These are phyloP conservation scores for Polyplosphaeria fusca DNA, from an alignment of 495 filamentous ascomycete genomes.

Conservation along the genomic window DNA sequence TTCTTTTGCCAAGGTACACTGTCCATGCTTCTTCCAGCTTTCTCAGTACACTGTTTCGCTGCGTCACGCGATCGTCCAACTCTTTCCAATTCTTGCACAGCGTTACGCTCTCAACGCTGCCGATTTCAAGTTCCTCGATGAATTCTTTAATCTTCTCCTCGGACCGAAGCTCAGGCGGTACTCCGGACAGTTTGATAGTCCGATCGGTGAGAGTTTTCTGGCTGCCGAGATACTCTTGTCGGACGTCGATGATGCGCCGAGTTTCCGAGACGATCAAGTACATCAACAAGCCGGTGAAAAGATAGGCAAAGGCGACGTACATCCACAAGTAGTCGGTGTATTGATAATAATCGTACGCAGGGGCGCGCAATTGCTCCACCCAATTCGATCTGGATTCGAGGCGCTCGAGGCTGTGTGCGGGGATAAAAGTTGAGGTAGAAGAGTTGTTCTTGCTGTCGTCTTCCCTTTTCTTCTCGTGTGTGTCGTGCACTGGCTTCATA, in stretches of 20 bases:
- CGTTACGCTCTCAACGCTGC: constrained; percentile 87
- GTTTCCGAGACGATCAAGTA: constrained; percentile 82
- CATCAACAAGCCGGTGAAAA: constrained; percentile 79
- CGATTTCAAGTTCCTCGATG: constrained; percentile 82
- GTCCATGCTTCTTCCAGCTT: constrained; percentile 86
- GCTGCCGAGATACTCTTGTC: constrained; percentile 88
- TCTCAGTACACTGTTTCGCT: constrained; percentile 61
- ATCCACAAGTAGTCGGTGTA: constrained; percentile 76
- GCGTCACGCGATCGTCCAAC: constrained; percentile 70
- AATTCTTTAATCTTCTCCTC: constrained; percentile 83
- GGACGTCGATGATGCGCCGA: constrained; percentile 71
- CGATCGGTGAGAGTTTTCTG: constrained; percentile 93
- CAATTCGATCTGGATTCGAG: constrained; percentile 14
- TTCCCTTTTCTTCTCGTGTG: constrained; percentile 45
- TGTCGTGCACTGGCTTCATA: constrained; percentile 79
- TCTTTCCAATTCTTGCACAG: constrained; percentile 85
- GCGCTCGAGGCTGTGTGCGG: too few species aligned
- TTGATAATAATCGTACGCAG: constrained; percentile 25
- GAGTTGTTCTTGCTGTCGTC: not conserved
- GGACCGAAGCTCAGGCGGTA: constrained; percentile 73
- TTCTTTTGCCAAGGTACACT: constrained; percentile 57
- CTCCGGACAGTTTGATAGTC: constrained; percentile 86
- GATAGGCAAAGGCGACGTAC: constrained; percentile 84
- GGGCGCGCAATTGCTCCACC: not conserved
- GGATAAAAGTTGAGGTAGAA: too few species aligned